Evolutionary conservation across 371 early-diverging fungal species (phyloP).

Genomic region (Blakeslea trispora): DNA sequence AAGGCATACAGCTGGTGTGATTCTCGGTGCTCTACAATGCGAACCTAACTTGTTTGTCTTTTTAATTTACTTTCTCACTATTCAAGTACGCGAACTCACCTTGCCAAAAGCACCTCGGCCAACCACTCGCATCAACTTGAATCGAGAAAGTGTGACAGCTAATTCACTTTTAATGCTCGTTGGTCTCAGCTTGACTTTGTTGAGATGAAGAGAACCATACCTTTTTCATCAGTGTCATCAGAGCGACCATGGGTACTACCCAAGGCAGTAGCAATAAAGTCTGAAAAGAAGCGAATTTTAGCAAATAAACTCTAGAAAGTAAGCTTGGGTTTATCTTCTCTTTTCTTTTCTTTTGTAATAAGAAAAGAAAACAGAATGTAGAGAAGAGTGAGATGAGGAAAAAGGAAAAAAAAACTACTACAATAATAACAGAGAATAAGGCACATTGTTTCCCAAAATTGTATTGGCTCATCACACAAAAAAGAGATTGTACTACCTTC

Average conservation of each 20-base stretch:
- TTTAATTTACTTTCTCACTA: not conserved
- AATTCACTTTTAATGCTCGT: constrained; percentile 10
- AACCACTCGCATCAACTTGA: constrained; percentile 67
- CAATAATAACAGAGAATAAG: no score
- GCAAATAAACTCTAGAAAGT: no score
- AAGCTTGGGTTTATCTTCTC: no score
- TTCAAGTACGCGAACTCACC: constrained; percentile 34
- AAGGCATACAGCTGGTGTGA: constrained; percentile 72
- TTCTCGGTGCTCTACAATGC: constrained; percentile 74
- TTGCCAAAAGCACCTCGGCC: constrained; percentile 82
- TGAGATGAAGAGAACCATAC: constrained; percentile 18
- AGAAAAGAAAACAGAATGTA: no score
- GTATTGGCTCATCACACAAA: no score
- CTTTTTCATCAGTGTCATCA: constrained; percentile 35
- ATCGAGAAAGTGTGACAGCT: constrained; percentile 63
- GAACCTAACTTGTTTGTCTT: constrained; percentile 54
- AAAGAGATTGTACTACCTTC: no score
- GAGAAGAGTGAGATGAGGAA: no score
- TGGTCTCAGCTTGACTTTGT: not conserved
- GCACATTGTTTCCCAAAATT: no score
- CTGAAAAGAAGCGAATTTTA: constrained; percentile 55
- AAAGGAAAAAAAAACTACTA: no score
- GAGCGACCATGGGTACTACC: constrained; percentile 33
- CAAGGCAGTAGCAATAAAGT: constrained; percentile 47
- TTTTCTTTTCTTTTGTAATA: no score